Percentiles rank a stretch among this genome's conserved stretches.
Conservation (phyloP, 202 grass and related monocot species). For the Digitaria exilis region DNA sequence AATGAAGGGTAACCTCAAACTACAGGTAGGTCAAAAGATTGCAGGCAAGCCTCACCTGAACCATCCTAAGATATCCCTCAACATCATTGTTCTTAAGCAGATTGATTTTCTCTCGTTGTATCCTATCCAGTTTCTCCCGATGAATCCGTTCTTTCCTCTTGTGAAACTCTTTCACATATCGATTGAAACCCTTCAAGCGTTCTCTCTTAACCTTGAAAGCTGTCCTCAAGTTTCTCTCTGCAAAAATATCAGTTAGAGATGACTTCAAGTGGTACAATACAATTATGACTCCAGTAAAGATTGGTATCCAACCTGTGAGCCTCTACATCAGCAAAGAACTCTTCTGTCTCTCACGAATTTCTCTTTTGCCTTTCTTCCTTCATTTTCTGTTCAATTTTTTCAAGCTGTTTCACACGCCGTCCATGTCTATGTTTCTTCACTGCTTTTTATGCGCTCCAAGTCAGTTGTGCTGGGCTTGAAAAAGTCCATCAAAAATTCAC, state of each 20-base stretch:
- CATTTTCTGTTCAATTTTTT: constrained; percentile 99
- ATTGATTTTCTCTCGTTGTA: constrained; percentile 98
- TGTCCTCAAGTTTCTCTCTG: constrained; percentile 94
- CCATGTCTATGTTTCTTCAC: constrained; percentile 94
- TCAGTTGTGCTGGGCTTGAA: constrained; percentile 82
- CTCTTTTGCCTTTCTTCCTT: constrained; percentile 99
- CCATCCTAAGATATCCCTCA: constrained; percentile 99
- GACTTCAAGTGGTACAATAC: constrained; percentile 24
- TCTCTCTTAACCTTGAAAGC: constrained; percentile 94
- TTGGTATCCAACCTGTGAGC: constrained; percentile 68
- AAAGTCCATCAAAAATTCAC: constrained; percentile 96
- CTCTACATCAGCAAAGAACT: constrained; percentile 98
- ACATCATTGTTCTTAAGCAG: constrained; percentile 99
- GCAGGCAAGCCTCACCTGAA: constrained; percentile 63
- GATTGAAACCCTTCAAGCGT: constrained; percentile 88
- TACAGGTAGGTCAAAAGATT: constrained; percentile 35
- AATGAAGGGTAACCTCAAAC: constrained; percentile 28
- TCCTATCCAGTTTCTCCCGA: constrained; percentile 94
- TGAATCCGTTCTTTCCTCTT: constrained; percentile 96
- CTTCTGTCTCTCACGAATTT: constrained; percentile 95
- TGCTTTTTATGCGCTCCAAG: constrained; percentile 79
- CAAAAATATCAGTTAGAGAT: constrained; percentile 27
- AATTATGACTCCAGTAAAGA: constrained; percentile 12
- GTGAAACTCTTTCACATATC: constrained; percentile 93
- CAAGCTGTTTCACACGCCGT: constrained; percentile 88